Percentiles rank a stretch among this genome's conserved stretches.
Evolutionary conservation across 139 green algal genomes (phyloP).

Genomic region (Chlorella ohadii): DNA sequence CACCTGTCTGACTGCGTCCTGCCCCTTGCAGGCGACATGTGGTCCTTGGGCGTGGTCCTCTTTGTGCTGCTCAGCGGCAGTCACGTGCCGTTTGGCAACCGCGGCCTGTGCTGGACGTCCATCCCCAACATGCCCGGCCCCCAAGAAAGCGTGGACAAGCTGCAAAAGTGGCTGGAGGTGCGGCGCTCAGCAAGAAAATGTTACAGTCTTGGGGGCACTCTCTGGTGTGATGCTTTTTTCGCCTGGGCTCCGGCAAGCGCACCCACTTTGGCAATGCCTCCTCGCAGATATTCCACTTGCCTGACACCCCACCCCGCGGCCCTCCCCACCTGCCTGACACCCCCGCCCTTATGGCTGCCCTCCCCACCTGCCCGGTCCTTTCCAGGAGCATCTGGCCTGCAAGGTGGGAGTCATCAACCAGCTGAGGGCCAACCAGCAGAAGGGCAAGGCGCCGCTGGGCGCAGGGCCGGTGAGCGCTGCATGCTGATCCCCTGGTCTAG

Average conservation of each 20-base stretch:
- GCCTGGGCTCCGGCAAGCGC: no score
- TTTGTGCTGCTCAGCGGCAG: constrained; percentile 48
- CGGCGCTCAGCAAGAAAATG: no score
- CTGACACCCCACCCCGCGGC: no score
- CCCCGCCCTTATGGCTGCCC: no score
- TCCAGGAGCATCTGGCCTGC: constrained; percentile 37
- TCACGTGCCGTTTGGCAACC: constrained; percentile 48
- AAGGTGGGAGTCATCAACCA: constrained; percentile 39
- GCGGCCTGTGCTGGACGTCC: constrained; percentile 34
- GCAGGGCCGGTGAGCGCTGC: not conserved
- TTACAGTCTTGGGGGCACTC: no score
- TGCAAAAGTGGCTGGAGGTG: constrained; percentile 49
- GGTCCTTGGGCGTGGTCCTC: constrained; percentile 46
- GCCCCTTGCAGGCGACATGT: constrained; percentile 39
- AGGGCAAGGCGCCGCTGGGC: constrained; percentile 1
- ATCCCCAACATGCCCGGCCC: constrained; percentile 37
- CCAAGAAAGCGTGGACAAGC: constrained; percentile 27
- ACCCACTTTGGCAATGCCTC: no score
- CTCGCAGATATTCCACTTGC: no score
- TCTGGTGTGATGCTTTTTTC: no score
- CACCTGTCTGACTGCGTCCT: not conserved
- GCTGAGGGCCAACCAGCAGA: not conserved
- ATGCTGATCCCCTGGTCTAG: no score
- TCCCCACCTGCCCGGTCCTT: no score
- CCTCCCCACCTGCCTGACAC: no score